Conservation (phyloP, 2,329 filamentous ascomycete species). For the Mycosphaerella sp. region DNA sequence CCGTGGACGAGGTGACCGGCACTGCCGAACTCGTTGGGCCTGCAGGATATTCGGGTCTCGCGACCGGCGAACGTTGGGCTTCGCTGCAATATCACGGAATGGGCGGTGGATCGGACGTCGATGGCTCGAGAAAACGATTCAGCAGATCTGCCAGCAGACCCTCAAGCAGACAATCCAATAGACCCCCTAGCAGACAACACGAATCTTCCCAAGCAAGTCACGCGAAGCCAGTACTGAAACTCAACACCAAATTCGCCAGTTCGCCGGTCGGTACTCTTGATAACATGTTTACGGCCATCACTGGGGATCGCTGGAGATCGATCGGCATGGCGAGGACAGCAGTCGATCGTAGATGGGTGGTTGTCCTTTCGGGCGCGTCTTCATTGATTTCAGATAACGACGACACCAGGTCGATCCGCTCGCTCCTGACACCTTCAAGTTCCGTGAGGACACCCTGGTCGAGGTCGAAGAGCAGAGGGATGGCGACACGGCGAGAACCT, state of each 20-base stretch:
- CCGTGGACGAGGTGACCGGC: constrained; percentile 2
- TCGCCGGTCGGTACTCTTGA: constrained; percentile 2
- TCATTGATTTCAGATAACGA: neutral
- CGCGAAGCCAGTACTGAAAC: constrained; percentile 4
- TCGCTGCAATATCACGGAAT: neutral
- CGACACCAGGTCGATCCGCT: constrained; percentile 1
- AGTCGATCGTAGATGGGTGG: constrained; percentile 12
- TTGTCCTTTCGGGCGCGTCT: constrained; percentile 1
- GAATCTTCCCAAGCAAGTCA: neutral
- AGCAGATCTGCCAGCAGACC: neutral
- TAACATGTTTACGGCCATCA: constrained; percentile 12
- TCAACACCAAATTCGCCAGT: neutral
- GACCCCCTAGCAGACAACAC: neutral
- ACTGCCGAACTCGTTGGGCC: constrained; percentile 10
- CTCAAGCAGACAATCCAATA: neutral
- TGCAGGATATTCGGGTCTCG: constrained; percentile 2
- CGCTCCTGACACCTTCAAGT: constrained; percentile 3
- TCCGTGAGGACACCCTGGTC: neutral
- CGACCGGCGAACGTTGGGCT: constrained; percentile 11
- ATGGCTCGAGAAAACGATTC: neutral
- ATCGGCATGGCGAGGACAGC: constrained; percentile 12
- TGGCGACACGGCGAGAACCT: neutral
- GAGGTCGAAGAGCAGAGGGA: neutral
- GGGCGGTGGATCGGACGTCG: neutral
- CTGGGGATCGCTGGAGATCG: constrained; percentile 6